A percentile compares a stretch with the other conserved stretches of the same genome.
Evolutionary conservation across 1,139 yeast genomes (phyloP).

Genomic region (Lodderomyces parapsilosis): DNA sequence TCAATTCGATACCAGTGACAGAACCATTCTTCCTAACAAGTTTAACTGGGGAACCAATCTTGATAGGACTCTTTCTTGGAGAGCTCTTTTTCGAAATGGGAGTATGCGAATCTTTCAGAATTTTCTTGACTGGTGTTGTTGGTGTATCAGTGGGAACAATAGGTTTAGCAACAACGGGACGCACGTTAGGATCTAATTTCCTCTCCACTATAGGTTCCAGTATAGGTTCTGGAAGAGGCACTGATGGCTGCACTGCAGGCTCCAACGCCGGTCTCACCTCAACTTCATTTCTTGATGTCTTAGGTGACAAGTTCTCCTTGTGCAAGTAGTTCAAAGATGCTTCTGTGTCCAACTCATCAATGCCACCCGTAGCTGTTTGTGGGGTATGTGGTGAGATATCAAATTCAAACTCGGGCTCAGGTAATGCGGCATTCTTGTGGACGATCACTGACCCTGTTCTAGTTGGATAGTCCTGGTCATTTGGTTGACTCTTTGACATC

Average conservation of each 20-base stretch:
- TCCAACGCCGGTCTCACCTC: background rate
- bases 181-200: background rate
- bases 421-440: slow-evolving; percentile 18
- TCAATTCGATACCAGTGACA: slow-evolving; percentile 24
- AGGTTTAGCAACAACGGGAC: background rate
- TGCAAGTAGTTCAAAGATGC: background rate
- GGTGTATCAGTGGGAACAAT: background rate
- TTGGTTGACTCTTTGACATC: slow-evolving; percentile 34
- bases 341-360: slow-evolving; percentile 3
- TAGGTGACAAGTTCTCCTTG: slow-evolving; percentile 2
- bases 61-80: slow-evolving; percentile 30
- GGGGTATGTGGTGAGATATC: slow-evolving; percentile 20
- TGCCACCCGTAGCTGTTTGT: background rate
- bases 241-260: background rate
- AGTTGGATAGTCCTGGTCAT: slow-evolving; percentile 20
- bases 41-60: slow-evolving; percentile 41
- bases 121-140: background rate
- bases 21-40: slow-evolving; percentile 30
- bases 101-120: background rate
- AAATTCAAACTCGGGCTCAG: slow-evolving; percentile 40
- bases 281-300: background rate
- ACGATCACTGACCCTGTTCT: slow-evolving; percentile 11
- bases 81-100: slow-evolving; percentile 1
- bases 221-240: background rate
- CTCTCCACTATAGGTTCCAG: background rate